Conservation (phyloP, 2,329 filamentous ascomycete species). For the Plectosphaerella sp. region DNA sequence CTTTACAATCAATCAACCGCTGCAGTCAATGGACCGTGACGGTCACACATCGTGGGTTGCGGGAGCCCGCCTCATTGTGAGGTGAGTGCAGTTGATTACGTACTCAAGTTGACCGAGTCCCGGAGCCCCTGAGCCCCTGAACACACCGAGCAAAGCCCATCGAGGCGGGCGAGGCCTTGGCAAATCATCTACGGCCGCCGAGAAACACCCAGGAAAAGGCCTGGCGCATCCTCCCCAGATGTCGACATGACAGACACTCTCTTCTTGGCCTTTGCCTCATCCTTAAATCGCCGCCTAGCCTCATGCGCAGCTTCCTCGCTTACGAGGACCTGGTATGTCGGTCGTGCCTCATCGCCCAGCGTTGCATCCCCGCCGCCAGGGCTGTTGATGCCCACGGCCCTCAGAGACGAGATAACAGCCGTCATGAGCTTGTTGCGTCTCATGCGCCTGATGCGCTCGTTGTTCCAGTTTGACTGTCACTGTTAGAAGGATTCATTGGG, state of each 20-base stretch:
- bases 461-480: constrained; percentile 70
- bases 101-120: too few species aligned
- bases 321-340: constrained; percentile 77
- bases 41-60: neutral
- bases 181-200: too few species aligned
- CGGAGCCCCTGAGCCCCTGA: too few species aligned
- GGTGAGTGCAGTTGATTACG: too few species aligned
- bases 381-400: constrained; percentile 79
- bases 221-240: neutral
- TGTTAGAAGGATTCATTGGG: too few species aligned
- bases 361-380: constrained; percentile 68
- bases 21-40: too few species aligned
- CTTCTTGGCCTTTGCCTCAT: neutral
- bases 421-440: constrained; percentile 96
- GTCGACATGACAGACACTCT: neutral
- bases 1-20: too few species aligned
- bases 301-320: constrained; percentile 58
- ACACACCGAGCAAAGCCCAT: too few species aligned
- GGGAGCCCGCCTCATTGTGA: neutral
- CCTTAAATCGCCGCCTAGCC: constrained; percentile 27
- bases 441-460: constrained; percentile 76
- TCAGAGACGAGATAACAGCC: constrained; percentile 77
- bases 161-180: too few species aligned
- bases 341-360: constrained; percentile 66
- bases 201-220: neutral